Conservation (phyloP, 163 green algal species). For the Coccomyxa subellipsoidea region DNA sequence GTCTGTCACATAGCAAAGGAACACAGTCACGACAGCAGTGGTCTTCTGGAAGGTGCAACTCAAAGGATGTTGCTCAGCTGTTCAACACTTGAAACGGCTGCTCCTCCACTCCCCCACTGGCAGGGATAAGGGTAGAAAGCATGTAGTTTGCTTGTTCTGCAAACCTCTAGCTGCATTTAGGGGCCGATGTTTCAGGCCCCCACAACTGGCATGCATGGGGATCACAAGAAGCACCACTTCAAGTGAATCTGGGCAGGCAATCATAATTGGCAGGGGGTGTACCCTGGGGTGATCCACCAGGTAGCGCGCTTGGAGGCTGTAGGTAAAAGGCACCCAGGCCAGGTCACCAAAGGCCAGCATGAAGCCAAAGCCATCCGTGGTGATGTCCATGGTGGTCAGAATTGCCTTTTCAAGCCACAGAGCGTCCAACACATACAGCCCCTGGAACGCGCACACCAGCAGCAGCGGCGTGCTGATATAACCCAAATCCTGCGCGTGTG, state of each 20-base stretch:
- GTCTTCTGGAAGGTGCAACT: no score
- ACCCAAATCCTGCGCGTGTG: neutral
- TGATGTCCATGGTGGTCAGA: slow-evolving; percentile 99
- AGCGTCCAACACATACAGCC: slow-evolving; percentile 76
- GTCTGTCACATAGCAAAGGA: slow-evolving; percentile 45
- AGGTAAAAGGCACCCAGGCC: slow-evolving; percentile 97
- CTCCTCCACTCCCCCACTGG: no score
- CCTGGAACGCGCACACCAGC: slow-evolving; percentile 83
- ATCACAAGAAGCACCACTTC: no score
- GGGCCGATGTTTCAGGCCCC: no score
- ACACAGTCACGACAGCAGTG: no score
- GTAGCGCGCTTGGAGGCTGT: slow-evolving; percentile 81
- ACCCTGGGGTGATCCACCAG: slow-evolving; percentile 69
- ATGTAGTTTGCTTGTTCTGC: no score
- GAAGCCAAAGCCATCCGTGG: slow-evolving; percentile 96
- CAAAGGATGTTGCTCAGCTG: neutral
- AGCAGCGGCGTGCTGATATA: slow-evolving; percentile 68
- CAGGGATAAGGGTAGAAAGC: no score
- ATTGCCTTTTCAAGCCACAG: slow-evolving; percentile 84
- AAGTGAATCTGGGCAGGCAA: no score
- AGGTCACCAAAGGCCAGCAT: slow-evolving; percentile 98
- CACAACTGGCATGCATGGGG: no score
- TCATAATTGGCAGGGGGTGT: no score
- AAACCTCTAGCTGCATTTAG: no score
- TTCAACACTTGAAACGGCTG: no score